Percentiles rank a stretch among this genome's conserved stretches.
phyloP scores from a whole-genome alignment of 768 basidiomycete genomes.

The Gyrodon lividus region DNA sequence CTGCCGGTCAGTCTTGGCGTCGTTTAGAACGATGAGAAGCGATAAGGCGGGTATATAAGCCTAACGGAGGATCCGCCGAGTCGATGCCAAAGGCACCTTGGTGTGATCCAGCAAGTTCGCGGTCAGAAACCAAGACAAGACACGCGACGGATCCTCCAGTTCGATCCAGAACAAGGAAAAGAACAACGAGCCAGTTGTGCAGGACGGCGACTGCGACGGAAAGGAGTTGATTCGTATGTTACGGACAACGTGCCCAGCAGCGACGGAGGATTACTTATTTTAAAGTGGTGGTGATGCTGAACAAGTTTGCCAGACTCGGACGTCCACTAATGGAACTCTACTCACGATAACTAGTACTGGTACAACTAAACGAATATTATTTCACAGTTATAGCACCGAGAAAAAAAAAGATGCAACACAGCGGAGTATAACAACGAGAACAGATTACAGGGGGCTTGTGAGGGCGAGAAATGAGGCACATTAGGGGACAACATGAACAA shows the following conservation, averaged over 20 bases:
- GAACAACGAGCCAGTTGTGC: slow-evolving; percentile 5
- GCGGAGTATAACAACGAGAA: slow-evolving; percentile 13
- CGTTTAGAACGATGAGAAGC: slow-evolving; percentile 4
- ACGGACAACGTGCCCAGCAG: slow-evolving; percentile 14
- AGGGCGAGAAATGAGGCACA: not conserved
- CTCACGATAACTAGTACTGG: too few relatives aligned
- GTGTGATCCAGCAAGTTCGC: slow-evolving; percentile 31
- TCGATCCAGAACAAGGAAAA: slow-evolving; percentile 1
- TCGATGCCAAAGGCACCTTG: slow-evolving; percentile 42
- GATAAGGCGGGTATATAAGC: not conserved
- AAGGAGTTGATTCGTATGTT: slow-evolving; percentile 1
- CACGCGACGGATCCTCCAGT: slow-evolving; percentile 48
- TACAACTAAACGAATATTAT: not conserved
- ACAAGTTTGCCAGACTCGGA: not conserved
- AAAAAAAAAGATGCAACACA: not conserved
- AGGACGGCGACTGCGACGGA: not conserved
- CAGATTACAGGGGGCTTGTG: slow-evolving; percentile 1
- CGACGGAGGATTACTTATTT: slow-evolving; percentile 9
- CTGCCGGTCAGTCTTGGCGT: slow-evolving; percentile 6
- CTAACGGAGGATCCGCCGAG: slow-evolving; percentile 53
- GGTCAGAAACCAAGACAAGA: slow-evolving; percentile 41
- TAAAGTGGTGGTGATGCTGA: slow-evolving; percentile 6
- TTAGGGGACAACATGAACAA: not conserved
- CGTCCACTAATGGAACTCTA: slow-evolving; percentile 22
- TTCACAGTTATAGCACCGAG: not conserved